phyloP scores from a whole-genome alignment of 2,329 filamentous ascomycete genomes.

The Penicillium capsulatum region DNA sequence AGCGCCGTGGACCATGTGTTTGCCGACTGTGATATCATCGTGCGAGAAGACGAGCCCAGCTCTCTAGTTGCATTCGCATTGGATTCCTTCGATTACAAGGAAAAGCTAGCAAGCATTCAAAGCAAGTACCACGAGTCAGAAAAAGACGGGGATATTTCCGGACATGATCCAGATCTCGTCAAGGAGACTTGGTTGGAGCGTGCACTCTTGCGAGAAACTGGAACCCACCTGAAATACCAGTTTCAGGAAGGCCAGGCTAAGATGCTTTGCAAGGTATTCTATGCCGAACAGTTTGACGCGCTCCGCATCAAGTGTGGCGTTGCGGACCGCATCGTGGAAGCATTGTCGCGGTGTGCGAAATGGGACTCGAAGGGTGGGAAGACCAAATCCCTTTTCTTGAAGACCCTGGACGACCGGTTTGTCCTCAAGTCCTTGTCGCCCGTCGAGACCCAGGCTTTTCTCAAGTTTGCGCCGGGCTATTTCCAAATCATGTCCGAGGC shows the following conservation, averaged over 20 bases:
- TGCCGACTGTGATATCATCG: constrained; percentile 92
- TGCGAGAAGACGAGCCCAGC: constrained; percentile 94
- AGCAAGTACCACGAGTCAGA: constrained; percentile 32
- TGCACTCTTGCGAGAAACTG: constrained; percentile 75
- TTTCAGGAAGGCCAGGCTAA: constrained; percentile 91
- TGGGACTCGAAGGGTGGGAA: constrained; percentile 99
- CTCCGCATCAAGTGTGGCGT: constrained; percentile 88
- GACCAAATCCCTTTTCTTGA: constrained; percentile 94
- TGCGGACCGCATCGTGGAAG: constrained; percentile 89
- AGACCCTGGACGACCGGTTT: constrained; percentile 90
- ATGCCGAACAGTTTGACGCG: constrained; percentile 95
- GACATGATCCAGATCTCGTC: constrained; percentile 39
- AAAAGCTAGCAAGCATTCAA: constrained; percentile 61
- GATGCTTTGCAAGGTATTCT: constrained; percentile 98
- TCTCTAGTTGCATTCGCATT: constrained; percentile 92
- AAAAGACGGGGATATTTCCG: constrained; percentile 21
- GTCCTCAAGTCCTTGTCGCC: constrained; percentile 88
- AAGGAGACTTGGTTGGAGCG: constrained; percentile 75
- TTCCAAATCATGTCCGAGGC: constrained; percentile 97
- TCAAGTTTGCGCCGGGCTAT: constrained; percentile 93
- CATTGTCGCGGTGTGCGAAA: constrained; percentile 88
- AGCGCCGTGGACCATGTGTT: constrained; percentile 89
- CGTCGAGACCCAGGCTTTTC: constrained; percentile 88
- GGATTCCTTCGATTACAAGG: constrained; percentile 79
- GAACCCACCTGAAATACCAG: constrained; percentile 92